phyloP scores from a whole-genome alignment of 345 rosid species.

The Eucalyptus decipiens region DNA sequence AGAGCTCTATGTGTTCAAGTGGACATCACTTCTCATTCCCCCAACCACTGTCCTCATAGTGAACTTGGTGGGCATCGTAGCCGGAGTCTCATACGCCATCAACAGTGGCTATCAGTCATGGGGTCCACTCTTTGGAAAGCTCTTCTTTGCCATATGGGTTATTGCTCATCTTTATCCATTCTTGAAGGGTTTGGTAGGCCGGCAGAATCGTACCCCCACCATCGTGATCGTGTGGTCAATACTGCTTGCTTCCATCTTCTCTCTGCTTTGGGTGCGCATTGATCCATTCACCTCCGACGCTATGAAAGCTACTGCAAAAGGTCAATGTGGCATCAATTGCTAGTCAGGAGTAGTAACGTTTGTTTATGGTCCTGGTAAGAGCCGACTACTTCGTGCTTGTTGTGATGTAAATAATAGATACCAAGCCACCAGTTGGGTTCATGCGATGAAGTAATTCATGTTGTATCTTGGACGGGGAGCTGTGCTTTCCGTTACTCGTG shows the following conservation, averaged over 20 bases:
- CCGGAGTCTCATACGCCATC: slow-evolving; percentile 5
- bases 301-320: neutral
- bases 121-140: slow-evolving; percentile 10
- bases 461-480: neutral
- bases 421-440: neutral
- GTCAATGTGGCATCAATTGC: slow-evolving; percentile 21
- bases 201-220: slow-evolving; percentile 8
- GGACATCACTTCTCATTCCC: slow-evolving; percentile 9
- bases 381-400: neutral
- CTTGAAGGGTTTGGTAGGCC: slow-evolving; percentile 7
- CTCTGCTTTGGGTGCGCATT: slow-evolving; percentile 8
- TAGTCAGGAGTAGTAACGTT: neutral
- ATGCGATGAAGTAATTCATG: neutral
- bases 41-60: slow-evolving; percentile 9
- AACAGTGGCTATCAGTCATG: slow-evolving; percentile 10
- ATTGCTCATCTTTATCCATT: slow-evolving; percentile 8
- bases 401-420: neutral
- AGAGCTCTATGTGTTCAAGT: slow-evolving; percentile 7
- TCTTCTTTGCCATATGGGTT: slow-evolving; percentile 9
- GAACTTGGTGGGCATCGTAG: slow-evolving; percentile 6
- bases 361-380: neutral
- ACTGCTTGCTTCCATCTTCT: slow-evolving; percentile 7
- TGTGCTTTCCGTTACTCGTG: neutral
- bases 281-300: slow-evolving; percentile 1
- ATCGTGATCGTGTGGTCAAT: slow-evolving; percentile 9